Conservation (phyloP, 371 early-diverging fungal genomes). For the Mortierella sp. region DNA sequence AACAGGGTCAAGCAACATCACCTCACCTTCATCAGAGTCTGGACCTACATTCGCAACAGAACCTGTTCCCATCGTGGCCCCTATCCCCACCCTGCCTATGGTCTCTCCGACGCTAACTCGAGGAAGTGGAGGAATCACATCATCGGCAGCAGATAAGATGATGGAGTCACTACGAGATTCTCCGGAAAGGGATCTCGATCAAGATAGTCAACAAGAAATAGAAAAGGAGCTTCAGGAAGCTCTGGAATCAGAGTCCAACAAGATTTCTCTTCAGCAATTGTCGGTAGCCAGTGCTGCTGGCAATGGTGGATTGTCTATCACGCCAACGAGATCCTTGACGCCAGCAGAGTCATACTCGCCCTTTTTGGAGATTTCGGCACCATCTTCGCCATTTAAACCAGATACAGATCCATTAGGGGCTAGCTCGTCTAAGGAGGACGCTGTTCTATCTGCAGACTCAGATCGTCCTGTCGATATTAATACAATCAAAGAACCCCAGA, state of each 20-base stretch:
- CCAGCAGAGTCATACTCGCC: conserved; percentile 45
- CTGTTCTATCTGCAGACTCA: neutral
- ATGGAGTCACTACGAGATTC: neutral
- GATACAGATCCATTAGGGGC: conserved; percentile 3
- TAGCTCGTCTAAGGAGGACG: neutral
- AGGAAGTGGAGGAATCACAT: conserved; percentile 1
- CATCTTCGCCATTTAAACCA: conserved; percentile 25
- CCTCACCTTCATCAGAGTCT: neutral
- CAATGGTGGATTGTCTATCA: neutral
- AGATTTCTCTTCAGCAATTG: neutral
- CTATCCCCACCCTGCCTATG: conserved; percentile 20
- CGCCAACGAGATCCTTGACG: conserved; percentile 35
- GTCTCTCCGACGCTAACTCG: conserved; percentile 41
- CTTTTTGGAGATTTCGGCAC: conserved; percentile 47
- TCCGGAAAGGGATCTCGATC: conserved; percentile 14
- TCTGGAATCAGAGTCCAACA: conserved; percentile 27
- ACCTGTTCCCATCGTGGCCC: conserved; percentile 17
- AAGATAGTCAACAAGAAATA: conserved; percentile 31
- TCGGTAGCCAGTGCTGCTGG: neutral
- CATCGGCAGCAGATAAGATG: neutral
- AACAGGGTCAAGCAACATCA: neutral
- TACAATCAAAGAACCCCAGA: neutral
- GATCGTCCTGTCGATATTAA: neutral
- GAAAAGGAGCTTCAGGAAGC: conserved; percentile 45
- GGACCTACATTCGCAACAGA: neutral